Evolutionary conservation across 225 moss, liverwort and hornwort genomes (phyloP).

Genomic region (Asterella californica): DNA sequence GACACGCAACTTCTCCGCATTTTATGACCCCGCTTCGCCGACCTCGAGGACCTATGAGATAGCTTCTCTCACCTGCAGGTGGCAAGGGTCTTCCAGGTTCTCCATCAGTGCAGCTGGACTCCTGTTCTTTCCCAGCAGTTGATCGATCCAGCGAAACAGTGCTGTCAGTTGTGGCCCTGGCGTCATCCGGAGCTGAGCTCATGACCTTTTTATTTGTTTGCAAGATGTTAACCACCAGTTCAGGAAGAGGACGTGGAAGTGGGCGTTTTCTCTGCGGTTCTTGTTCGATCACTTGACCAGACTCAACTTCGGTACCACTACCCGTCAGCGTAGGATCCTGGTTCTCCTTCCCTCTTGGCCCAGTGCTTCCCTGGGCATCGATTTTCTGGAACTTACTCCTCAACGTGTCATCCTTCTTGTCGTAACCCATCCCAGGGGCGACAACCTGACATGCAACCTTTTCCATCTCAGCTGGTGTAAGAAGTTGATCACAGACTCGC

Average conservation of each 20-base stretch:
- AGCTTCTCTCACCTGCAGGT: background rate
- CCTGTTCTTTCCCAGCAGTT: background rate
- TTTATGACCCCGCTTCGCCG: background rate
- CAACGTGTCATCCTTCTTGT: background rate
- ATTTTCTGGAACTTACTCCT: background rate
- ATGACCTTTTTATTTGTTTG: background rate
- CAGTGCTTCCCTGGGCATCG: background rate
- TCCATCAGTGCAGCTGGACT: background rate
- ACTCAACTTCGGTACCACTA: background rate
- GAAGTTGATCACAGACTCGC: background rate
- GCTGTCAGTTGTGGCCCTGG: background rate
- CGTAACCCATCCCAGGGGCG: background rate
- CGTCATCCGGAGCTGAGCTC: background rate
- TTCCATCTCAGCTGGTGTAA: background rate
- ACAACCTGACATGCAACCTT: too few relatives aligned
- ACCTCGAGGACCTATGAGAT: background rate
- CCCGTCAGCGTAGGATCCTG: slow-evolving; percentile 11
- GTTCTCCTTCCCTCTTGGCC: slow-evolving; percentile 29
- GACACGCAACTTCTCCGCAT: background rate
- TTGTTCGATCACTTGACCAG: background rate
- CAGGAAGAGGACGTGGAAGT: slow-evolving; percentile 40
- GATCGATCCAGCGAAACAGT: background rate
- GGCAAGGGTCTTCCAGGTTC: background rate
- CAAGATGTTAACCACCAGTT: slow-evolving; percentile 25
- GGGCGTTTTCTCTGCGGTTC: background rate